These are phyloP conservation scores for Aspergillus latus DNA, from an alignment of 2,329 filamentous ascomycete species.

Conservation along the genomic window DNA sequence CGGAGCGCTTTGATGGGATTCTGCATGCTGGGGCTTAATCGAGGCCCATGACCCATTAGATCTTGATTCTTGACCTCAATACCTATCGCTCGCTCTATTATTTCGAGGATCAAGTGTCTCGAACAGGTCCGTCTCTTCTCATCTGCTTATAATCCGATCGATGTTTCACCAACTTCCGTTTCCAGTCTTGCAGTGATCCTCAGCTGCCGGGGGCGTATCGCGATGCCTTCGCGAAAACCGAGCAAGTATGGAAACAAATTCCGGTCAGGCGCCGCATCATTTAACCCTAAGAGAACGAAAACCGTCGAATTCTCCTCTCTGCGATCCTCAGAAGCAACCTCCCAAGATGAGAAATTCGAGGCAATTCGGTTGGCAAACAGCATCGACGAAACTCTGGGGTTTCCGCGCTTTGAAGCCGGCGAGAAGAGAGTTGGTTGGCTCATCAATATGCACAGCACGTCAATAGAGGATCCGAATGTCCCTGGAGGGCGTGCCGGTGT, in stretches of 20 bases:
- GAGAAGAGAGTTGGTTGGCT: conserved; percentile 87
- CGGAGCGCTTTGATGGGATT: conserved; percentile 19
- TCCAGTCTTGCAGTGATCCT: conserved; percentile 22
- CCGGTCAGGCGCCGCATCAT: conserved; percentile 44
- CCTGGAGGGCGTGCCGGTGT: conserved; percentile 84
- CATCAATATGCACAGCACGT: conserved; percentile 89
- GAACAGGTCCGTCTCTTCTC: background rate
- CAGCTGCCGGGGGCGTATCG: conserved; percentile 27
- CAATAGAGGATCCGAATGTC: conserved; percentile 77
- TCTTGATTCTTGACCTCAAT: background rate
- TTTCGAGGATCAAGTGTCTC: background rate
- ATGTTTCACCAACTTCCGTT: conserved; percentile 25
- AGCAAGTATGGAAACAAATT: conserved; percentile 67
- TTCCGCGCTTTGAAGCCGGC: conserved; percentile 85
- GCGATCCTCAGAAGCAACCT: conserved; percentile 77
- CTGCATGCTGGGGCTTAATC: conserved; percentile 15
- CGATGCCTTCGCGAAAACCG: conserved; percentile 51
- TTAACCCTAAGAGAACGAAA: conserved; percentile 60
- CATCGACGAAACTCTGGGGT: conserved; percentile 95
- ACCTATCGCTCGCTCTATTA: conserved; percentile 9
- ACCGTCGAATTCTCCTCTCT: conserved; percentile 77
- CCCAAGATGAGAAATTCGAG: conserved; percentile 89
- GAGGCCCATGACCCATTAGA: conserved; percentile 13
- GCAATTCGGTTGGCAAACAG: conserved; percentile 76
- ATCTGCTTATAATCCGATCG: conserved; percentile 13